A percentile compares a stretch with the other conserved stretches of the same genome.
Evolutionary conservation across 1,284 basidiomycete species (phyloP).

Genomic region (Ustilago trichophora): DNA sequence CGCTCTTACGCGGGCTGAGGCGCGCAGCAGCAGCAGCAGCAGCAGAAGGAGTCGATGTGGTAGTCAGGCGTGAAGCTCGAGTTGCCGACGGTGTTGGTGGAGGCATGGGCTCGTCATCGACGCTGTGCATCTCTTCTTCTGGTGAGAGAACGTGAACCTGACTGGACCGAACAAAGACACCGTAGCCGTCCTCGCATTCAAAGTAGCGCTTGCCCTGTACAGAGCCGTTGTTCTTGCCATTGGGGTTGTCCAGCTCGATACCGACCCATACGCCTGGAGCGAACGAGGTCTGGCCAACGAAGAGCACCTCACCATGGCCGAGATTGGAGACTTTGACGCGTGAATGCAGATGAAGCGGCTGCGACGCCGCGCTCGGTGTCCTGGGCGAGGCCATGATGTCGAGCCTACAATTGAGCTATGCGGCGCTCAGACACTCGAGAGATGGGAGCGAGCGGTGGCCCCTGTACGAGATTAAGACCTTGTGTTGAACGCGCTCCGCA

Average conservation of each 20-base stretch:
- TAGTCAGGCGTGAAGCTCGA: conserved; percentile 15
- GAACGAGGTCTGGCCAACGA: conserved; percentile 83
- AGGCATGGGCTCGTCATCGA: conserved; percentile 36
- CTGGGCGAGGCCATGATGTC: conserved; percentile 16
- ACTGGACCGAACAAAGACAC: conserved; percentile 89
- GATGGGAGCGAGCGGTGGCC: too few species aligned
- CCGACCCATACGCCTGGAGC: conserved; percentile 93
- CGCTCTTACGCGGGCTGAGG: conserved; percentile 36
- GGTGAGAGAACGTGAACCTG: conserved; percentile 76
- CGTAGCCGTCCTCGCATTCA: conserved; percentile 77
- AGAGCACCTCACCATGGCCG: conserved; percentile 85
- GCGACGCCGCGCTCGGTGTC: conserved; percentile 18
- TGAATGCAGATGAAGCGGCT: conserved; percentile 53
- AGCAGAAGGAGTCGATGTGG: conserved; percentile 12
- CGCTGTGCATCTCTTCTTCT: conserved; percentile 38
- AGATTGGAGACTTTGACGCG: conserved; percentile 58
- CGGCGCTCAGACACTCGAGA: neutral
- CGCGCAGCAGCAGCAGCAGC: conserved; percentile 17
- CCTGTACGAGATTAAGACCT: too few species aligned
- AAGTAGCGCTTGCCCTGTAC: conserved; percentile 88
- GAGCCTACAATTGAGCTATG: neutral
- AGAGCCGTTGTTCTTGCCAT: conserved; percentile 95
- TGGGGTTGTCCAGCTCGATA: conserved; percentile 77
- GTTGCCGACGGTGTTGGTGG: conserved; percentile 1
- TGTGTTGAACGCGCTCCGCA: too few species aligned